Conservation (phyloP, 2,329 filamentous ascomycete species). For the Cordyceps fumosorosea region DNA sequence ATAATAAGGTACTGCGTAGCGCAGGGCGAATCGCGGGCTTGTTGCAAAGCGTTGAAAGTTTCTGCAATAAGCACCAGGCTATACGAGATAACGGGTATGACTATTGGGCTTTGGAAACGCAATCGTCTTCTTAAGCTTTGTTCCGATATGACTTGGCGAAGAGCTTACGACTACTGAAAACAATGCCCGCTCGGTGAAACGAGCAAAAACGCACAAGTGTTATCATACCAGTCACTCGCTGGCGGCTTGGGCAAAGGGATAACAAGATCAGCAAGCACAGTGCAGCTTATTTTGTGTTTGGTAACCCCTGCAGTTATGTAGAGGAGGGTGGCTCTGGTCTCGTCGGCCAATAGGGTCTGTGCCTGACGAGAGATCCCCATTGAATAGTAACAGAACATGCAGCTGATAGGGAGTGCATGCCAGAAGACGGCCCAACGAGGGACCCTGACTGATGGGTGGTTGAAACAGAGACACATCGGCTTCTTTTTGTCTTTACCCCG, state of each 20-base stretch:
- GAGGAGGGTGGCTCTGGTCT: background rate
- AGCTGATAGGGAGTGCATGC: conserved; percentile 5
- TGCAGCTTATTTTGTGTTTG: background rate
- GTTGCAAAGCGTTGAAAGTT: no score
- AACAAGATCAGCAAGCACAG: conserved; percentile 7
- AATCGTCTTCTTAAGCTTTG: no score
- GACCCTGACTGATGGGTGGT: background rate
- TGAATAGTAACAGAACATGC: background rate
- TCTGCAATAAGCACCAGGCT: no score
- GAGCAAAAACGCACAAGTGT: background rate
- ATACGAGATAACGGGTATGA: no score
- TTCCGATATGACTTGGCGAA: background rate
- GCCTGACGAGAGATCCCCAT: background rate
- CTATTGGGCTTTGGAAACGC: no score
- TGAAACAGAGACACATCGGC: background rate
- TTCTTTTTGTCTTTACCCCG: background rate
- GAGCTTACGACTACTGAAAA: background rate
- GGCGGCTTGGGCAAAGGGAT: conserved; percentile 2
- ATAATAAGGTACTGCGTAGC: no score
- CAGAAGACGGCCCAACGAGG: background rate
- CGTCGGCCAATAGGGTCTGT: background rate
- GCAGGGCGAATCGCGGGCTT: no score
- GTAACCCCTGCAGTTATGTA: background rate
- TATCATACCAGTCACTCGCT: background rate
- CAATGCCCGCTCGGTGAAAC: conserved; percentile 5